Percentiles rank a stretch among this genome's conserved stretches.
These are phyloP conservation scores for Terfezia claveryi DNA, from an alignment of 495 filamentous ascomycete genomes.

Conservation along the genomic window DNA sequence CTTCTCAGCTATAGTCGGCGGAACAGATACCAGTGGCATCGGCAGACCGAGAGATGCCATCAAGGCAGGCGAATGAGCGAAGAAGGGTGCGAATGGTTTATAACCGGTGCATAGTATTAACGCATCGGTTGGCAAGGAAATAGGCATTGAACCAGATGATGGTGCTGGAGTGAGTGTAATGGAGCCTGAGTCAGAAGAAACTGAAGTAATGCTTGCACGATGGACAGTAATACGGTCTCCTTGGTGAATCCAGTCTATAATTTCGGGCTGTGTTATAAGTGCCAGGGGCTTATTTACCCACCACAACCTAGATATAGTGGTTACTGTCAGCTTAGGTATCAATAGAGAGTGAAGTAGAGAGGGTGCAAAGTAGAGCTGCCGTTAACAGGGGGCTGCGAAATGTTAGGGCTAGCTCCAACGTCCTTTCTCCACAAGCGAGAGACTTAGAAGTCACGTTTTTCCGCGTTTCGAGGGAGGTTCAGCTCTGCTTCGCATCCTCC, in stretches of 20 bases:
- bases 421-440: too few relatives aligned
- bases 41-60: not conserved
- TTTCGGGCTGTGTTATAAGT: constrained; percentile 7
- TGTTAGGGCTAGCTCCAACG: too few relatives aligned
- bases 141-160: not conserved
- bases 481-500: constrained; percentile 5
- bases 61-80: not conserved
- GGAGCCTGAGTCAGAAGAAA: not conserved
- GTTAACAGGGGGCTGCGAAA: too few relatives aligned
- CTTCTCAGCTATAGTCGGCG: not conserved
- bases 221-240: constrained; percentile 9
- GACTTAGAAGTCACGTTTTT: too few relatives aligned
- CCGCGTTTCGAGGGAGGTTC: too few relatives aligned
- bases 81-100: not conserved
- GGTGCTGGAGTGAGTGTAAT: not conserved
- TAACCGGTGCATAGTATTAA: not conserved
- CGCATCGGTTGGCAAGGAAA: not conserved
- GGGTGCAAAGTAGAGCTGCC: too few relatives aligned
- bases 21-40: not conserved
- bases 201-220: constrained; percentile 5
- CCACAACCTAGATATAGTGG: not conserved
- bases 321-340: too few relatives aligned
- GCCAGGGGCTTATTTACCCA: not conserved
- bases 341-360: too few relatives aligned
- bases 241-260: constrained; percentile 11